phyloP scores from a whole-genome alignment of 1,284 basidiomycete species.

The Irpex sp. region DNA sequence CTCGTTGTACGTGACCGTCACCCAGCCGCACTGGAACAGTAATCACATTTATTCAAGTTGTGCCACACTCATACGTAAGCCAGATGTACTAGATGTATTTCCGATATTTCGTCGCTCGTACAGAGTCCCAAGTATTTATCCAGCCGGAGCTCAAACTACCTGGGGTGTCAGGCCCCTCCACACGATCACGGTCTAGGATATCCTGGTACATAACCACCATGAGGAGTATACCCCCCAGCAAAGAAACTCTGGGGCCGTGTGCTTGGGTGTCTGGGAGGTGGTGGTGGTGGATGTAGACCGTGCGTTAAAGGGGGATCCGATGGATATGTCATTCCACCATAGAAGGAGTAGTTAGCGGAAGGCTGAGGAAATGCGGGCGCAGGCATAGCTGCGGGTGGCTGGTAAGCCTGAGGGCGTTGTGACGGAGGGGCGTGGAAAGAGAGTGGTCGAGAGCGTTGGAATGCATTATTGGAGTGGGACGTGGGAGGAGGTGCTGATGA shows the following conservation, averaged over 20 bases:
- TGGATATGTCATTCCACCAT: not conserved
- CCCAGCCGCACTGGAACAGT: too few species aligned
- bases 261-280: not conserved
- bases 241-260: conserved; percentile 5
- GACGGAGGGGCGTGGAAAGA: not conserved
- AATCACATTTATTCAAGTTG: too few species aligned
- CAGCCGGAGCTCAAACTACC: not conserved
- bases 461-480: not conserved
- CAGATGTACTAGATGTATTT: too few species aligned
- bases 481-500: not conserved
- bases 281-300: not conserved
- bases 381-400: not conserved
- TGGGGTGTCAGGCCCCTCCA: not conserved
- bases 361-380: not conserved
- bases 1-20: too few species aligned
- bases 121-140: too few species aligned
- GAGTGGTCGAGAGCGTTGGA: not conserved
- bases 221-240: not conserved
- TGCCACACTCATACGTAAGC: too few species aligned
- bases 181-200: not conserved
- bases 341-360: not conserved
- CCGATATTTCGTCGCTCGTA: too few species aligned
- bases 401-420: not conserved
- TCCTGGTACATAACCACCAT: not conserved
- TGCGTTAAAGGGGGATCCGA: not conserved